These are phyloP conservation scores for Cladosporium sp. DNA, from an alignment of 2,329 filamentous ascomycete genomes.

Conservation along the genomic window DNA sequence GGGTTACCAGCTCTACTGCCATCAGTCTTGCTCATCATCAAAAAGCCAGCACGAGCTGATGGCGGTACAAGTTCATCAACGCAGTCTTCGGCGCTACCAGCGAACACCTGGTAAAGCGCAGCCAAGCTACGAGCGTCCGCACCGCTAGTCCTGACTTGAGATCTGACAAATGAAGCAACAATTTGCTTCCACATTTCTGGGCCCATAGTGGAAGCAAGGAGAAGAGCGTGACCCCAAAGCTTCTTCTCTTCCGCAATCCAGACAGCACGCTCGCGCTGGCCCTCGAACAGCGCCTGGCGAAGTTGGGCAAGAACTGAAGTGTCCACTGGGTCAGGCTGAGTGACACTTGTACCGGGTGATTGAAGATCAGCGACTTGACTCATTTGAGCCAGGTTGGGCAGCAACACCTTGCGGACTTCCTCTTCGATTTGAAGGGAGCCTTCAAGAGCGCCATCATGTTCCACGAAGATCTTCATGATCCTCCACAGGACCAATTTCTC, in stretches of 20 bases:
- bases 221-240: conserved; percentile 92
- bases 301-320: conserved; percentile 65
- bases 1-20: conserved; percentile 62
- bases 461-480: conserved; percentile 72
- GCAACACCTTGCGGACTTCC: conserved; percentile 69
- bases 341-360: conserved; percentile 26
- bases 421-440: conserved; percentile 66
- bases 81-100: conserved; percentile 89
- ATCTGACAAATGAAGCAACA: conserved; percentile 88
- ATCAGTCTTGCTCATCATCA: conserved; percentile 76
- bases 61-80: conserved; percentile 92
- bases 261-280: conserved; percentile 84
- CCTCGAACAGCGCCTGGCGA: conserved; percentile 66
- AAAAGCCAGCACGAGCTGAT: conserved; percentile 85
- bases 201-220: conserved; percentile 77
- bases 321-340: conserved; percentile 62
- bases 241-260: conserved; percentile 92
- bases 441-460: conserved; percentile 79
- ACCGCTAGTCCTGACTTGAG: conserved; percentile 81
- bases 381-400: conserved; percentile 48
- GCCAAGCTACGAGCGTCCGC: conserved; percentile 77
- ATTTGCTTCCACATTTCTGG: conserved; percentile 80
- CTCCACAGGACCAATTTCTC: conserved; percentile 87
- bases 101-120: conserved; percentile 87
- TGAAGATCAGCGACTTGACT: conserved; percentile 33